These are phyloP conservation scores for Aegle marmelos DNA, from an alignment of 345 rosid species.

Conservation along the genomic window DNA sequence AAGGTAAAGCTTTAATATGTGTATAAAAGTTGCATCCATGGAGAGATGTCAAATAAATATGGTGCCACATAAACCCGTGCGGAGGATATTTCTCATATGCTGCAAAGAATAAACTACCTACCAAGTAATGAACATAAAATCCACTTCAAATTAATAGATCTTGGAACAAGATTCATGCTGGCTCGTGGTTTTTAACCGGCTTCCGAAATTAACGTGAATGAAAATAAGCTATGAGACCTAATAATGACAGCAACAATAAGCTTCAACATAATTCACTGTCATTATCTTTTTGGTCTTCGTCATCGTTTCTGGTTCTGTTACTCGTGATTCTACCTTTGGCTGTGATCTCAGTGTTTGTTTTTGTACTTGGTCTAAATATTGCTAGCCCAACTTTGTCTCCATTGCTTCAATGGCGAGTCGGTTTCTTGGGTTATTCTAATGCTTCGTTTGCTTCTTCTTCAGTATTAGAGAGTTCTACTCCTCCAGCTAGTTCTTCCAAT, in stretches of 20 bases:
- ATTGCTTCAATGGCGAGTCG: conserved; percentile 13
- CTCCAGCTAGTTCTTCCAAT: not conserved
- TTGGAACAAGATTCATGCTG: not conserved
- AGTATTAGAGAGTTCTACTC: not conserved
- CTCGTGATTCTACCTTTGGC: conserved; percentile 5
- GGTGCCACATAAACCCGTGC: not conserved
- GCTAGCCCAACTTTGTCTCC: conserved; percentile 6
- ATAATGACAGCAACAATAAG: not conserved
- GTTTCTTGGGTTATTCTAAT: not conserved
- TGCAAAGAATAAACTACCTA: conserved; percentile 6
- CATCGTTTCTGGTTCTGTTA: not conserved
- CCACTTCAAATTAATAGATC: not conserved
- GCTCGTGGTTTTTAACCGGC: not conserved
- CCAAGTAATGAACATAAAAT: conserved; percentile 17
- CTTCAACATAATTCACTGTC: not conserved
- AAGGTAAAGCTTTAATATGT: not conserved
- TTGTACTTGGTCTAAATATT: not conserved
- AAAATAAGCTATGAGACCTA: not conserved
- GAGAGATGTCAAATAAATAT: not conserved
- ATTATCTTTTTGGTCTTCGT: not conserved
- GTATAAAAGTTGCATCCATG: not conserved
- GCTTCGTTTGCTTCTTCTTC: not conserved
- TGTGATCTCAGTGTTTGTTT: not conserved
- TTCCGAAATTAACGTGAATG: not conserved
- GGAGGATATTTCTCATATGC: not conserved